A percentile compares a stretch with the other conserved stretches of the same genome.
These are phyloP conservation scores for Fraxinus anomala DNA, from an alignment of 257 asterid genomes.

Conservation along the genomic window DNA sequence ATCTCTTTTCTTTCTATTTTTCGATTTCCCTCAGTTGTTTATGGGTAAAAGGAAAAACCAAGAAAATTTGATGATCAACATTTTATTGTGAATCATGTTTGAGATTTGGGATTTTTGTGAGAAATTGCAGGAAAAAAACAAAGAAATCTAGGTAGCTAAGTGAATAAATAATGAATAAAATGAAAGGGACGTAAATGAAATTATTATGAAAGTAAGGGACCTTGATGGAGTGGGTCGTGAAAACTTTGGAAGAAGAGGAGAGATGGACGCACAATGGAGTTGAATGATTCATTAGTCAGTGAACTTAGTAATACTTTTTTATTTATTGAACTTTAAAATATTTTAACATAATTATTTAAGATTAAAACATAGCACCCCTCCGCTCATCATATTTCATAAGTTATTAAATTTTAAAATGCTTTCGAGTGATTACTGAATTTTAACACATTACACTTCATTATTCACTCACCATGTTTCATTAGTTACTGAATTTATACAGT, in stretches of 20 bases:
- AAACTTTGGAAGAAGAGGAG: background rate
- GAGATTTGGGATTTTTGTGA: background rate
- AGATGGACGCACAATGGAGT: too few species aligned
- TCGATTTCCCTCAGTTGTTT: conserved; percentile 23
- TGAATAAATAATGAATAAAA: background rate
- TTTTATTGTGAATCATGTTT: background rate
- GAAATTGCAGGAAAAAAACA: background rate
- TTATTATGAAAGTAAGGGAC: background rate
- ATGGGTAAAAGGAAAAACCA: background rate
- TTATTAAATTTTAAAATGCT: too few species aligned
- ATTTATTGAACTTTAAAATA: too few species aligned
- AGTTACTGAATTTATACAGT: too few species aligned
- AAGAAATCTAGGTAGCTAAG: conserved; percentile 1
- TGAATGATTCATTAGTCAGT: too few species aligned
- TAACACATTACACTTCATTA: too few species aligned
- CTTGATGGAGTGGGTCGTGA: background rate
- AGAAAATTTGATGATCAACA: background rate
- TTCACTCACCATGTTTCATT: too few species aligned
- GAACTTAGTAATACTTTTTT: too few species aligned
- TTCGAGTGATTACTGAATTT: too few species aligned
- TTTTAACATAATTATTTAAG: too few species aligned
- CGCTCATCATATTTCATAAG: too few species aligned
- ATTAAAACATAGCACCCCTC: too few species aligned
- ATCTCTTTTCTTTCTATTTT: conserved; percentile 40
- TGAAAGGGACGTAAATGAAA: background rate